Base-by-base conservation (phyloP, 2,329 filamentous ascomycete species). In the Pseudogymnoascus sp. region DNA sequence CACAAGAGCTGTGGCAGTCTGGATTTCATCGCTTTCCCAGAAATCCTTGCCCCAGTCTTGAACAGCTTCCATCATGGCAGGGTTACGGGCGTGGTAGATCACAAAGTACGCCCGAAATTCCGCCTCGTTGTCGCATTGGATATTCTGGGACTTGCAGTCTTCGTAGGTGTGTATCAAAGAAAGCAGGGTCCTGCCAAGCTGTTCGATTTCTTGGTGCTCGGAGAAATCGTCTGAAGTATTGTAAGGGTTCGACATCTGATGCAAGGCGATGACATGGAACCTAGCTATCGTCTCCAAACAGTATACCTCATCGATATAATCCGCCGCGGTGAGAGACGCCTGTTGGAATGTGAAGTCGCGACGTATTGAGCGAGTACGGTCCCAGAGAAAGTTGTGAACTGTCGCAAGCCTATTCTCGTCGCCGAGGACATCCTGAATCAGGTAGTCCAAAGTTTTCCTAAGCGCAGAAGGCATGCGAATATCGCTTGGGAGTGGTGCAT, bases 81-180 rank as follows among this genome's bases (percentile, higher is more conserved):
- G 80, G 68, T 86, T 83, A 64, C 81, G 79, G 5, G 82, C 82
- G 67, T 87, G 85, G 67, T 87, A 83, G 31, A 89, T 72, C 31
- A 88, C 78, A 67, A 86, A 86, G 72, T 88, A 89, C 1, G 85
- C 83, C 62, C 85, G 79, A 68, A 89, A 89, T 69, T 89, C 86
- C 19, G 83, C 77, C 70, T 89, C 86, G 66, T 88, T 87, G 65
- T 80, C 77, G 70, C 85, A 89, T 5, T 72, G 65, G 41, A 88
- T 80, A 1, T 79, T 79, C 65, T 84, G 81, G n/a, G 80, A 78
- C 48, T 80, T 80, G 71, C 85, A 87, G 69, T 88, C 84, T 67
- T 88, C 85, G 70, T 90, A 90, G 1, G 86, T 78, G 67, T 89
- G 83, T 64, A 85, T 83, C 13, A 90, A 76, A 1, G 87, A 88